Base-by-base conservation (phyloP, 345 rosid genomes). In the Nasturtium officinale region DNA sequence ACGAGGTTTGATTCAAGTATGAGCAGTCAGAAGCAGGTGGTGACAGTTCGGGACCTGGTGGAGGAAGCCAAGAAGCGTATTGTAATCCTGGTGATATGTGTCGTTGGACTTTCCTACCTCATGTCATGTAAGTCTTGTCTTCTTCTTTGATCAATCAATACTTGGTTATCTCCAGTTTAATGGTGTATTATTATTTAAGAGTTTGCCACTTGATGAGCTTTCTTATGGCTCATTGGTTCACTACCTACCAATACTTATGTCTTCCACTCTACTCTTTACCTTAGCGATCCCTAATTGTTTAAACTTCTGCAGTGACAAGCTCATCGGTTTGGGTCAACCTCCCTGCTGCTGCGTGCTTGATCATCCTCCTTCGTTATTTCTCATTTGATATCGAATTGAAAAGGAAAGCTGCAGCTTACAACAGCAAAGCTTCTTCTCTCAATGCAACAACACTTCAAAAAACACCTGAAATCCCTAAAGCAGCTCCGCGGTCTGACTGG, bases 31-130 rank as follows among this genome's bases (percentile, higher is more conserved):
- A 85, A 81, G 84, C 91, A 77, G 82, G 90, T 81, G 79, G 89
- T 84, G 69, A 73, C 80, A 13, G 75, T 82, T 40, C 83, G 87
- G 29, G 98, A 96, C 85, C 69, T 96, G 76, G 88, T 89, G 51
- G 99, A 96, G 80, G 99, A 96, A 79, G 98, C 90, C 47, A 92
- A 92, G 88, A 96, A 92, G 83, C 85, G 99, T 77, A 80, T 86
- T 61, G 97, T 92, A 56, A 72, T 96, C 72, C 76, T 96, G 83
- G 89, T 75, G 47, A 83, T 96, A 65, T 96, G 96, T 81, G 92
- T 92, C 62, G 81, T 90, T 43, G 98, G 99, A 73, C 87, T 96
- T 53, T 96, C 99, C 2, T 92, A 92, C 76, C 79, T 96, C 71
- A 83, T 96, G 92, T 92, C 97, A 1, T 69, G 99, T 96, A 81